A percentile compares a stretch with the other conserved stretches of the same genome.
Evolutionary conservation across 2,329 filamentous ascomycete species (phyloP).

Genomic region (Colletotrichum noveboracense): DNA sequence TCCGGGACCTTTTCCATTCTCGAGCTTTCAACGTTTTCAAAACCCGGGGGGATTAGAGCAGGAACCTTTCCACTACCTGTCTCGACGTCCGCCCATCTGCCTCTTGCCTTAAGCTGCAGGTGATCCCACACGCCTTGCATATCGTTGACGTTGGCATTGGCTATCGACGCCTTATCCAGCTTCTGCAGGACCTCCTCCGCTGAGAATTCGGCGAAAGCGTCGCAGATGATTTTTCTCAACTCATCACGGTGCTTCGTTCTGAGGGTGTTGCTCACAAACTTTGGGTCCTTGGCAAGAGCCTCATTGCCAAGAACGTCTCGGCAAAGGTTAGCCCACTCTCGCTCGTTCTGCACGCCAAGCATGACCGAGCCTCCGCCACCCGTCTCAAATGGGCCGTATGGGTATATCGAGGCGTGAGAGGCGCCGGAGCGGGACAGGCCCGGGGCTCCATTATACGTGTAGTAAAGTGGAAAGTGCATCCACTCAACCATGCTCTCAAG

Average conservation of each 20-base stretch:
- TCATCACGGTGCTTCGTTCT: conserved; percentile 51
- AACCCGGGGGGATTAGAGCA: conserved; percentile 55
- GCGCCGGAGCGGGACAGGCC: conserved; percentile 52
- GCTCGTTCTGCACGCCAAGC: conserved; percentile 63
- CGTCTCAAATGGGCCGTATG: conserved; percentile 59
- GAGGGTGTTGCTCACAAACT: conserved; percentile 52
- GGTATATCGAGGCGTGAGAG: conserved; percentile 60
- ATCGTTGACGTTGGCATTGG: conserved; percentile 60
- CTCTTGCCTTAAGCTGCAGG: conserved; percentile 54
- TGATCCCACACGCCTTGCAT: conserved; percentile 61
- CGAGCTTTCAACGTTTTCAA: conserved; percentile 18
- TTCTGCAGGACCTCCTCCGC: conserved; percentile 44
- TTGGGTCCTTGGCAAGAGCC: conserved; percentile 45
- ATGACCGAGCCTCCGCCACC: conserved; percentile 54
- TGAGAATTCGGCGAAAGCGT: conserved; percentile 41
- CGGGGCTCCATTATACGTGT: conserved; percentile 49
- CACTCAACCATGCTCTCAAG: conserved; percentile 63
- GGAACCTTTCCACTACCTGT: conserved; percentile 51
- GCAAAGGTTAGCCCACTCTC: conserved; percentile 59
- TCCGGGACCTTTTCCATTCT: conserved; percentile 15
- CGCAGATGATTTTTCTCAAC: conserved; percentile 49
- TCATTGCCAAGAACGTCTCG: conserved; percentile 47
- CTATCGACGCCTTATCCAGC: conserved; percentile 54
- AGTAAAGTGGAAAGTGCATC: conserved; percentile 64
- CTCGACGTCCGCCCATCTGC: conserved; percentile 54